phyloP scores from a whole-genome alignment of 2,329 filamentous ascomycete species.

The Aspergillus piperis region DNA sequence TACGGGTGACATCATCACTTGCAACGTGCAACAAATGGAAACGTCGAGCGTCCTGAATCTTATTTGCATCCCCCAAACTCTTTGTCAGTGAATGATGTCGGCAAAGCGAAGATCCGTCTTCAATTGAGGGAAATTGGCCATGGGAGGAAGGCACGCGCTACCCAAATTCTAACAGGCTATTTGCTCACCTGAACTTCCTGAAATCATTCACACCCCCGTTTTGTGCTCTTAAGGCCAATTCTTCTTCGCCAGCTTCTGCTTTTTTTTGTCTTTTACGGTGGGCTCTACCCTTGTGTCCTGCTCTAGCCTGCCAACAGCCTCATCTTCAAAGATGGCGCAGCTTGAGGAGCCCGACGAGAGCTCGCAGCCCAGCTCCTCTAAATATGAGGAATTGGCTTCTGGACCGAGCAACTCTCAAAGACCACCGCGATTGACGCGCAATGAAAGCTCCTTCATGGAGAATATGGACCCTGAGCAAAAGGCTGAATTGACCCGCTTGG shows the following conservation, averaged over 20 bases:
- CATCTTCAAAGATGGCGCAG: slow-evolving; percentile 14
- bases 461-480: slow-evolving; percentile 29
- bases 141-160: neutral
- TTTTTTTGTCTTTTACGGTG: too few species aligned
- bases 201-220: neutral
- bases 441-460: slow-evolving; percentile 28
- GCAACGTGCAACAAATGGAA: neutral
- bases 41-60: neutral
- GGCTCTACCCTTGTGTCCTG: neutral
- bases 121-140: neutral
- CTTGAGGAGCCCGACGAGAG: slow-evolving; percentile 7
- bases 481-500: slow-evolving; percentile 30
- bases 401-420: slow-evolving; percentile 19
- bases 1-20: neutral
- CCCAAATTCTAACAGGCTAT: neutral
- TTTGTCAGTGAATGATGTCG: neutral
- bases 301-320: neutral
- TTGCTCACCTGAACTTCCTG: neutral
- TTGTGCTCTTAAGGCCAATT: neutral
- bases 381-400: slow-evolving; percentile 15
- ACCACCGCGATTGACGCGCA: slow-evolving; percentile 15
- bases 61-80: neutral
- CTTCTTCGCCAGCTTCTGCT: neutral
- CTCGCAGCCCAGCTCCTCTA: slow-evolving; percentile 17
- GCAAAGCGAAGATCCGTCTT: neutral